Percentiles rank a stretch among this genome's conserved stretches.
These are phyloP conservation scores for Populus simonii DNA, from an alignment of 345 rosid species.

Conservation along the genomic window DNA sequence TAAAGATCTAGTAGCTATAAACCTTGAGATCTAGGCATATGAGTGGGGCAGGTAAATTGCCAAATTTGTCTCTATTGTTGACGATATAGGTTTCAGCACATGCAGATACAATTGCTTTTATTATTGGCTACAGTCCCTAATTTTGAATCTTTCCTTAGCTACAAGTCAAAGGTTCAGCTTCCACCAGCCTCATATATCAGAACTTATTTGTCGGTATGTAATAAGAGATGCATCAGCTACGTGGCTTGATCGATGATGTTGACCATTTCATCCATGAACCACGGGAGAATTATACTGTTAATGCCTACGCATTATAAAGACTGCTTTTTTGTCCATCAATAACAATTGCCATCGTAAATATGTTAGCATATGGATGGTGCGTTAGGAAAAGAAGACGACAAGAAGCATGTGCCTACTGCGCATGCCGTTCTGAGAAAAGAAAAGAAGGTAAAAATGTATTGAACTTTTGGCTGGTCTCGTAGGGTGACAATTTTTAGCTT, in stretches of 20 bases:
- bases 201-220: not conserved
- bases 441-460: not conserved
- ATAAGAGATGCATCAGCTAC: not conserved
- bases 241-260: not conserved
- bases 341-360: too few species aligned
- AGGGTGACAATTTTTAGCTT: not conserved
- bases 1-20: not conserved
- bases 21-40: not conserved
- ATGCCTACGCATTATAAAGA: not conserved
- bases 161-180: not conserved
- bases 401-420: not conserved
- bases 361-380: not conserved
- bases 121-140: not conserved
- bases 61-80: conserved; percentile 9
- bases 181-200: not conserved
- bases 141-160: not conserved
- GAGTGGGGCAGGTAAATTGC: not conserved
- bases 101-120: not conserved
- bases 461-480: too few species aligned
- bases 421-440: not conserved
- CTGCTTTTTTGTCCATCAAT: not conserved
- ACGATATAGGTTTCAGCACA: conserved; percentile 6
- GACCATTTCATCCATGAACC: not conserved
- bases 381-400: not conserved
- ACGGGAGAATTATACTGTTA: not conserved